Evolutionary conservation across 2,329 filamentous ascomycete species (phyloP), one percentile per base, ranked within the genome.

Genomic region (Karstenula rhodostoma): DNA sequence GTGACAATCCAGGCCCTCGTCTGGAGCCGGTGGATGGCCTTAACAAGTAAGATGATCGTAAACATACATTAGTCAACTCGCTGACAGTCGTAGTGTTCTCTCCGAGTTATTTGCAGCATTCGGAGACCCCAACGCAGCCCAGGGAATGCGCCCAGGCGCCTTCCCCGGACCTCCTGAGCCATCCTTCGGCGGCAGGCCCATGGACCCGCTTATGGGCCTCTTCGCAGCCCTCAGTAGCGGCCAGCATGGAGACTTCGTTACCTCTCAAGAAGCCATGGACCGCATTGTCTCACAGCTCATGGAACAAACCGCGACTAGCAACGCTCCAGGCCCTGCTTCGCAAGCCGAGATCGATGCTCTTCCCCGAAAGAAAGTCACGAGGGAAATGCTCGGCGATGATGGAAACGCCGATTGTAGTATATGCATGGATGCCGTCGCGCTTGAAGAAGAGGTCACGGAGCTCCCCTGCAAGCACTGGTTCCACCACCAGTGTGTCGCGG

Each of bases 391-490:
- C 56, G 86, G 85, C 7, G 78, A 81, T 5, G 91, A 90, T 59
- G 90, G 88, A 44, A 85, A 82, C 54, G 87, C 86, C 1, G 94
- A 97, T 73, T 99, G 95, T 77, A 94, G 92, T 37, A 97, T 99
- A 60, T 99, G 95, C 78, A 96, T 98, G 82, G 93, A 97, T 57
- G 87, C 91, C 29, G 89, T 96, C 63, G 84, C 87, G 27, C 73
- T 91, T 37, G 90, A 88, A 12, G 88, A 91, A 32, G 88, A 91
- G 73, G 92, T 94, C 5, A 86, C 91, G 0, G 85, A 89, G 48
- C 79, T 99, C 53, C 93, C 93, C 0, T 99, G 95, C 79, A 90
- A 88, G 60, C 95, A 99, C 73, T 97, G 93, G 92, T 98, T 97
- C 76, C 94, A 97, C 72, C 89, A 89, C 59, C 82, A 86, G 27